These are phyloP conservation scores for Phytophthora ohioensis DNA, from an alignment of 352 stramenopile species.

Conservation along the genomic window DNA sequence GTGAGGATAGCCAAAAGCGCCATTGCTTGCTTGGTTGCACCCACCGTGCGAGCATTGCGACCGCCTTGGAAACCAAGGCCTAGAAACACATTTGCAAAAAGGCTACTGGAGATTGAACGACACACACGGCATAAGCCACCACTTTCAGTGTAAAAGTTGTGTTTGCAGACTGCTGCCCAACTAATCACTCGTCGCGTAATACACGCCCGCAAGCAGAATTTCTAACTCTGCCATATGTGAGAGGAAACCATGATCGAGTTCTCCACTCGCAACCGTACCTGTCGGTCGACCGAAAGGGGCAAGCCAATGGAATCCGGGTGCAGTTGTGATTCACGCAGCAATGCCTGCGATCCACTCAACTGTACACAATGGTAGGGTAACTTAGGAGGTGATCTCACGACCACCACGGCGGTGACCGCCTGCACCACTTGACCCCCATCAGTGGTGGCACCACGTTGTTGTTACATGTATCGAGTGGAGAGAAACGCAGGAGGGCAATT, in stretches of 20 bases:
- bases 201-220: conserved; percentile 8
- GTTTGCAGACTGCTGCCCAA: too few species aligned
- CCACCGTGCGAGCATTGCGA: too few species aligned
- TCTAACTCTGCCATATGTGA: conserved; percentile 22
- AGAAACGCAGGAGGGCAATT: conserved; percentile 27
- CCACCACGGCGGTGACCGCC: neutral
- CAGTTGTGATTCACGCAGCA: conserved; percentile 9
- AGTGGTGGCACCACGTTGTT: neutral
- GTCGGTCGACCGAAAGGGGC: neutral
- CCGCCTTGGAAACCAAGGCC: neutral
- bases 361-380: neutral
- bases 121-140: too few species aligned
- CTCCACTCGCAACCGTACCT: conserved; percentile 24
- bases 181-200: too few species aligned
- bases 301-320: conserved; percentile 13
- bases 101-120: neutral
- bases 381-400: neutral
- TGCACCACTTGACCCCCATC: neutral
- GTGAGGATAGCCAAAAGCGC: neutral
- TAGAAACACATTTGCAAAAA: too few species aligned
- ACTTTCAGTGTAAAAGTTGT: too few species aligned
- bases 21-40: neutral
- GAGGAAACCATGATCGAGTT: conserved; percentile 14
- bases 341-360: conserved; percentile 11
- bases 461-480: neutral